Conservation (phyloP, 768 basidiomycete species). For the Leucocoprinus sp. region DNA sequence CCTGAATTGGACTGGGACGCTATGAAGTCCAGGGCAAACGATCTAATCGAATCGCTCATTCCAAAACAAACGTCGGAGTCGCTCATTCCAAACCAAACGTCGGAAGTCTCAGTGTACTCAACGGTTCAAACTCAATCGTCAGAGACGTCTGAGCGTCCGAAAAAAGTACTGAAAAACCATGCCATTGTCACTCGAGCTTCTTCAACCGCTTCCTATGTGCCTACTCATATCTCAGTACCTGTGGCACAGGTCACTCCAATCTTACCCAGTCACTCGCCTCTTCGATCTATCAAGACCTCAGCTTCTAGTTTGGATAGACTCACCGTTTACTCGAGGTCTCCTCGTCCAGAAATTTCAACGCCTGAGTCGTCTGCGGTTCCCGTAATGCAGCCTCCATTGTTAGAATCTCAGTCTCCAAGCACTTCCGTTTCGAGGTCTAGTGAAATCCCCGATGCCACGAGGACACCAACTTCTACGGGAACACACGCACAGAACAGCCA, state of each 20-base stretch:
- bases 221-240: not conserved
- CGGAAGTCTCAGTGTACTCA: no score
- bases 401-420: not conserved
- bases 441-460: not conserved
- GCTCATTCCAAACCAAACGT: no score
- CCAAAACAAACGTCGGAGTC: not conserved
- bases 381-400: not conserved
- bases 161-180: not conserved
- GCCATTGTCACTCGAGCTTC: not conserved
- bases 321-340: not conserved
- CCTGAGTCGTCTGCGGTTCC: not conserved
- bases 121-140: not conserved
- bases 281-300: not conserved
- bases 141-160: not conserved
- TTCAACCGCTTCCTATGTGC: not conserved
- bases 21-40: slow-evolving; percentile 15
- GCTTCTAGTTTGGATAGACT: not conserved
- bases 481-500: not conserved
- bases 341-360: not conserved
- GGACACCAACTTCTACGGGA: not conserved
- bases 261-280: not conserved
- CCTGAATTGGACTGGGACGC: slow-evolving; percentile 55
- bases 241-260: not conserved
- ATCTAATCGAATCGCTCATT: not conserved
- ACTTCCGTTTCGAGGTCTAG: not conserved